Evolutionary conservation across 1,284 basidiomycete species (phyloP).

Genomic region (Phlebopus sp.): DNA sequence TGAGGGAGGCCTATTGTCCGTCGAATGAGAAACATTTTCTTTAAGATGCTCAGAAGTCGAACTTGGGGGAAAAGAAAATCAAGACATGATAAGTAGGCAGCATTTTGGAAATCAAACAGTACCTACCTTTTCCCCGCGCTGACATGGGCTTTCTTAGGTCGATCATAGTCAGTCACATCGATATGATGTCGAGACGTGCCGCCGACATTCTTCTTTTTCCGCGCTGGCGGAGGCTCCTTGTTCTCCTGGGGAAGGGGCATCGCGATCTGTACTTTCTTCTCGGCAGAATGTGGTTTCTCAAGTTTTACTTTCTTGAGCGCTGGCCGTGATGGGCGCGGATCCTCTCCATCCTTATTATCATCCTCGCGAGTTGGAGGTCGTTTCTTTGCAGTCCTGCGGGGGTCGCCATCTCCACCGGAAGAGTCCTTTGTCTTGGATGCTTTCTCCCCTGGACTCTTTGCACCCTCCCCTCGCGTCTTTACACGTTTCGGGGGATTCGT

Average conservation of each 20-base stretch:
- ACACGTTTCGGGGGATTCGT: not conserved
- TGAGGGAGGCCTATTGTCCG: not conserved
- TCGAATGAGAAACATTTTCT: conserved; percentile 17
- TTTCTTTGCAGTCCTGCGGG: conserved; percentile 1
- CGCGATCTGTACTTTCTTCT: not conserved
- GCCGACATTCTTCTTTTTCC: not conserved
- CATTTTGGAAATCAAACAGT: not conserved
- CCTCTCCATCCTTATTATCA: conserved; percentile 3
- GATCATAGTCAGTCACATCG: conserved; percentile 19
- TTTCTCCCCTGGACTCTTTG: not conserved
- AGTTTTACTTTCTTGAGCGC: conserved; percentile 16
- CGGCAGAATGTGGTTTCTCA: conserved; percentile 4
- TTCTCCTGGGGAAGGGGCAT: conserved; percentile 13
- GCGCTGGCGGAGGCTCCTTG: conserved; percentile 1
- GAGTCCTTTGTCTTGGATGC: not conserved
- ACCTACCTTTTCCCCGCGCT: conserved; percentile 16
- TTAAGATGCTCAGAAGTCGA: conserved; percentile 25
- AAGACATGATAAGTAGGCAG: not conserved
- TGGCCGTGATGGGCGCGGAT: not conserved
- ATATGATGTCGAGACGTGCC: too few species aligned
- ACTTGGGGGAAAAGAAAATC: not conserved
- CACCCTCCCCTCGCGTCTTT: not conserved
- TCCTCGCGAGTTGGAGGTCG: conserved; percentile 2
- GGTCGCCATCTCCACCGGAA: not conserved
- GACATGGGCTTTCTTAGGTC: conserved; percentile 22